These are phyloP conservation scores for Suillus occidentalis DNA, from an alignment of 768 basidiomycete genomes.

Conservation along the genomic window DNA sequence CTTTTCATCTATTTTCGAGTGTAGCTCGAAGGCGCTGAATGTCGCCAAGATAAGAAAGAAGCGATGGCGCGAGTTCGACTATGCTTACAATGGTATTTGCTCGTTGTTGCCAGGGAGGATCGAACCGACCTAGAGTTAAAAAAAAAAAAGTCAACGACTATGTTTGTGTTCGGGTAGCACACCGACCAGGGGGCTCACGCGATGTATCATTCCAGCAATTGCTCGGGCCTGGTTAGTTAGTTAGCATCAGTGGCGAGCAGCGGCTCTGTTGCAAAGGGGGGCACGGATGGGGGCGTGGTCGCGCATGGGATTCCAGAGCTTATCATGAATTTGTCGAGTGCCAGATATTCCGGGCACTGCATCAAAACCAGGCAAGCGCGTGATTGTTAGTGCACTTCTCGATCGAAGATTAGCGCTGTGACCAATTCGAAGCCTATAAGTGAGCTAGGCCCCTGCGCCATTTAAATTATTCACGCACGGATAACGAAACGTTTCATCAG, in stretches of 20 bases:
- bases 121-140: slow-evolving; percentile 34
- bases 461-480: neutral
- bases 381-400: neutral
- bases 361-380: neutral
- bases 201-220: slow-evolving; percentile 38
- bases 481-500: neutral
- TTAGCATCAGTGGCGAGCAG: neutral
- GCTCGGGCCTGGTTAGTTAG: slow-evolving; percentile 42
- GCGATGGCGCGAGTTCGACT: neutral
- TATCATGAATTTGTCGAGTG: neutral
- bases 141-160: neutral
- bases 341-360: neutral
- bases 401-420: neutral
- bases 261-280: neutral
- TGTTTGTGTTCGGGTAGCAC: slow-evolving; percentile 8
- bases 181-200: slow-evolving; percentile 16
- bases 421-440: neutral
- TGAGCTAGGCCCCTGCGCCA: neutral
- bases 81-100: slow-evolving; percentile 35
- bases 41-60: neutral
- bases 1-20: slow-evolving; percentile 13
- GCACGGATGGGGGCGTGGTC: neutral
- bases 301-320: neutral
- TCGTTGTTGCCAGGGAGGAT: slow-evolving; percentile 33
- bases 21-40: slow-evolving; percentile 32